These are phyloP conservation scores for Rhizophora apiculata DNA, from an alignment of 345 rosid species.

Conservation along the genomic window DNA sequence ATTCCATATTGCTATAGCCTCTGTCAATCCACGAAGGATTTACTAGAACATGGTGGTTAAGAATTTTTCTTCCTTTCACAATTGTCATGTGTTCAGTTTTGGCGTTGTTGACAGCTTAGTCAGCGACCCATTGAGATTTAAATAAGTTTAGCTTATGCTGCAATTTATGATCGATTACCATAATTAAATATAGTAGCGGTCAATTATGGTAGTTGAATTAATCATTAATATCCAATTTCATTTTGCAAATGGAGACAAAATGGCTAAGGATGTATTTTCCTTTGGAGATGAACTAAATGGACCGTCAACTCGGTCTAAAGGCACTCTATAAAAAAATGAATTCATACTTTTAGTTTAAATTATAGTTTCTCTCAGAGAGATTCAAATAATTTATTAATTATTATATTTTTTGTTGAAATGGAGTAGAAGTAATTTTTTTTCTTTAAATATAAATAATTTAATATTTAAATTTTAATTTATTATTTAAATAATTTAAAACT, in stretches of 20 bases:
- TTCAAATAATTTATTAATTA: too few relatives aligned
- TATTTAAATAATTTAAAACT: too few relatives aligned
- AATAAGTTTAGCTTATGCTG: not conserved
- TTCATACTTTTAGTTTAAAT: too few relatives aligned
- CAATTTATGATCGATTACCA: slow-evolving; percentile 1
- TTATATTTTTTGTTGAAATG: too few relatives aligned
- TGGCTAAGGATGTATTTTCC: too few relatives aligned
- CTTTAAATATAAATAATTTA: too few relatives aligned
- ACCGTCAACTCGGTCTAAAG: not conserved
- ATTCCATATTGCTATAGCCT: too few relatives aligned
- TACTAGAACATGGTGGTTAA: not conserved
- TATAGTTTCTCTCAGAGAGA: too few relatives aligned
- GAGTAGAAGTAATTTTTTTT: too few relatives aligned
- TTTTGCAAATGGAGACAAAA: not conserved
- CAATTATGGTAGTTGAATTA: slow-evolving; percentile 14
- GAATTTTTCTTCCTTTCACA: not conserved
- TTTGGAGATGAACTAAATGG: not conserved
- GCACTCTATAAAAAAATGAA: not conserved
- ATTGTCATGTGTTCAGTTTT: not conserved
- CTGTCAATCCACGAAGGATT: not conserved
- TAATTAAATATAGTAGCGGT: slow-evolving; percentile 16
- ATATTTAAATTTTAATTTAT: too few relatives aligned
- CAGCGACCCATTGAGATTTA: not conserved
- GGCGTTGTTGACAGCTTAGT: not conserved
- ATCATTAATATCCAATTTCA: slow-evolving; percentile 5